Base-by-base conservation (phyloP, 495 filamentous ascomycete genomes). In the Hypoxylon lenormandii region DNA sequence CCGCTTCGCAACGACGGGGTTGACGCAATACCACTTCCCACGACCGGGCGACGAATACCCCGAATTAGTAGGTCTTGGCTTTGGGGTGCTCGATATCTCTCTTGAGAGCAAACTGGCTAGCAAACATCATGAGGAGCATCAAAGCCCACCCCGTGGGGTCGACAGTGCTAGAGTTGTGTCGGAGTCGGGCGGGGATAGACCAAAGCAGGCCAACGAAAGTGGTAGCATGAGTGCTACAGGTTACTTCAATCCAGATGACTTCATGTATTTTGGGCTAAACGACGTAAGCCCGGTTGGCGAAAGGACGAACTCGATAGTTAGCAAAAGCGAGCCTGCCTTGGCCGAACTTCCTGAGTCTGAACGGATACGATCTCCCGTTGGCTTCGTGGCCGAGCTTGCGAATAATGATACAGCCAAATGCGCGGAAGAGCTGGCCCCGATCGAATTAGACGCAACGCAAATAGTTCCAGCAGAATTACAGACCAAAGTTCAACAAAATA, bases 11-110 rank as follows among this genome's bases (percentile, higher is more conserved):
- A 74, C 80, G 18, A 83, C 81, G 11, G 82, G 81, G 0, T 60
- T 79, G 26, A 70, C 79, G 15, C 82, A 84, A 55, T 84, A 79
- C 70, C 79, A 77, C 49, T 84, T 83, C 49, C 82, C 82, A 0
- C 80, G 79, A 22, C 76, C 77, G 6, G 82, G 82, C 64, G 82
- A 84, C 33, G 82, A 84, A 73, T 84, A 77, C 47, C 81, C 81
- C 45, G 79, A 82, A 56, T 79, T 74, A 36, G 60, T 81, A 66
- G 79, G 80, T 49, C 73, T 75, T 6, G 66, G 71, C 15, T 74
- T 76, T 6, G 71, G 72, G 10, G 69, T 77, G 0, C 64, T 76
- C 38, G 76, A 77, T 36, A 71, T 80, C 0, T 61, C 76, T 5
- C 77, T 77, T 42, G 77, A 80, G 19, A 77, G 81, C 48, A 70